Evolutionary conservation across 495 filamentous ascomycete species (phyloP).

Genomic region (Annulohypoxylon stygium): DNA sequence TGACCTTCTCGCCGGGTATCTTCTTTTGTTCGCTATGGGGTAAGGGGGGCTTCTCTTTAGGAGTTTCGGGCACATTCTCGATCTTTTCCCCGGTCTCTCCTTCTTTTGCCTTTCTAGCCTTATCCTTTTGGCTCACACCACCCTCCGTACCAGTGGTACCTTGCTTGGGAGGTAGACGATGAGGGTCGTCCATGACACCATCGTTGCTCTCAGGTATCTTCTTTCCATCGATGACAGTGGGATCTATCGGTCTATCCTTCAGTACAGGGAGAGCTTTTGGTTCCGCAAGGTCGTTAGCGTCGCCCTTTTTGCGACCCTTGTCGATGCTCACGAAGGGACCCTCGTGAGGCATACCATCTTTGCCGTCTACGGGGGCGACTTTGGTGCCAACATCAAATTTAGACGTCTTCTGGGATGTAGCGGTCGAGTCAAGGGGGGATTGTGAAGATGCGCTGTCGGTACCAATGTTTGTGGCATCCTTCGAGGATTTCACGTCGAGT

Average conservation of each 20-base stretch:
- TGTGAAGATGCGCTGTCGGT: constrained; percentile 38
- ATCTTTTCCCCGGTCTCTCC: constrained; percentile 69
- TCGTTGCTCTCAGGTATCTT: constrained; percentile 82
- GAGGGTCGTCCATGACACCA: constrained; percentile 91
- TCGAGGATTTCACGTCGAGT: constrained; percentile 39
- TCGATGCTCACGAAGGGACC: constrained; percentile 86
- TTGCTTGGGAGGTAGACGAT: constrained; percentile 77
- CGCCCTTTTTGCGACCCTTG: constrained; percentile 58
- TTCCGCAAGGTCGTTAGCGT: constrained; percentile 50
- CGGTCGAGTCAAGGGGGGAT: constrained; percentile 48
- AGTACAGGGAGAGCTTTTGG: constrained; percentile 63
- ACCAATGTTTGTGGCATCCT: constrained; percentile 28
- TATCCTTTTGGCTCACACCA: constrained; percentile 86
- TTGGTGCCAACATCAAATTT: constrained; percentile 74
- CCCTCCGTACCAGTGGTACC: constrained; percentile 90
- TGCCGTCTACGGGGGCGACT: constrained; percentile 93
- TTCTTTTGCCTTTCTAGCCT: constrained; percentile 72
- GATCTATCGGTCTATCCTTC: constrained; percentile 63
- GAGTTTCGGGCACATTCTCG: constrained; percentile 82
- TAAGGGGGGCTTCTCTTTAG: constrained; percentile 85
- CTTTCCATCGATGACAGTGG: constrained; percentile 69
- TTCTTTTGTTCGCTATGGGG: constrained; percentile 82
- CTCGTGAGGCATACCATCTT: constrained; percentile 93
- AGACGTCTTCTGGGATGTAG: constrained; percentile 47
- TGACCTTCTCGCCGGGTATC: constrained; percentile 56